Evolutionary conservation across 2,329 filamentous ascomycete species (phyloP).

Genomic region (Akanthomyces lecanii): DNA sequence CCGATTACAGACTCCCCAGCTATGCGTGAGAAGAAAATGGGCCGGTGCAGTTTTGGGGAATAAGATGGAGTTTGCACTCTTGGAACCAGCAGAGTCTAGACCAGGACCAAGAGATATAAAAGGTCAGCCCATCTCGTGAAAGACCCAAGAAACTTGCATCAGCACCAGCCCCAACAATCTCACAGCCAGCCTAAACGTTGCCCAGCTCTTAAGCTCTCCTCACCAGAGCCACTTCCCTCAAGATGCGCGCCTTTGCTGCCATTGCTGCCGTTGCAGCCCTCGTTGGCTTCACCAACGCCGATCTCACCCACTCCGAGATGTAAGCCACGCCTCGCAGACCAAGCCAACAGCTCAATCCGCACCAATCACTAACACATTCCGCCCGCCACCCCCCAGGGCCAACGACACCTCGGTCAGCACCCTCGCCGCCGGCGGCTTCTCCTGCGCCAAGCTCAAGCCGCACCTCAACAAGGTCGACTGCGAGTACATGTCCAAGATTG

Average conservation of each 20-base stretch:
- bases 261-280: neutral
- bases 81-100: no score
- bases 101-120: neutral
- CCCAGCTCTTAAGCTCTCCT: neutral
- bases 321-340: neutral
- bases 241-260: neutral
- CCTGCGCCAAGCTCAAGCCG: conserved; percentile 18
- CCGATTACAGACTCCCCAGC: neutral
- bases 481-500: conserved; percentile 26
- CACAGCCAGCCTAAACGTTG: neutral
- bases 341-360: neutral
- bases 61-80: no score
- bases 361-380: neutral
- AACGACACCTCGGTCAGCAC: neutral
- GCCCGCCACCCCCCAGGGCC: neutral
- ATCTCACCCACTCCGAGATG: neutral
- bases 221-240: neutral
- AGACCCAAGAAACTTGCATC: neutral
- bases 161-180: neutral
- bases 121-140: neutral
- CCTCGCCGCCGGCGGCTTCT: neutral
- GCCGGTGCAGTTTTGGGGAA: no score
- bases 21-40: no score
- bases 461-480: conserved; percentile 25
- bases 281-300: neutral